Conservation (phyloP, 2,329 filamentous ascomycete genomes). For the Aspergillus vadensis region DNA sequence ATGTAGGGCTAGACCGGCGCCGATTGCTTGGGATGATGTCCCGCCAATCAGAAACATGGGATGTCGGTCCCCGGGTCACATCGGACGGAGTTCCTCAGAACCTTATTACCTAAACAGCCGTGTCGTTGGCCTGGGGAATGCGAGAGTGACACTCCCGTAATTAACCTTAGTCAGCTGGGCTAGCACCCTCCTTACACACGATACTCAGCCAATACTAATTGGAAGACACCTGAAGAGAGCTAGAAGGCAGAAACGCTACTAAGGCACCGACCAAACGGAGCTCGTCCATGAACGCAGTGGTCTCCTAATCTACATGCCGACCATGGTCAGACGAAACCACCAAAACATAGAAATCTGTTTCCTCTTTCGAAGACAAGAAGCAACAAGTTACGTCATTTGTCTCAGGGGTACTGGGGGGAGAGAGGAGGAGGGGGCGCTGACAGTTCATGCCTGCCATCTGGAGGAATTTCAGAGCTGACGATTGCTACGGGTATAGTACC, state of each 20-base stretch:
- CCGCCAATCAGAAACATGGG: conserved; percentile 15
- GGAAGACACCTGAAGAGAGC: not conserved
- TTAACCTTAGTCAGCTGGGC: not conserved
- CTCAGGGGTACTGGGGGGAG: not conserved
- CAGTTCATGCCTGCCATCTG: conserved; percentile 2
- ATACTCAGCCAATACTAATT: too few relatives aligned
- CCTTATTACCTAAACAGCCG: conserved; percentile 11
- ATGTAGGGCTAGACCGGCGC: conserved; percentile 1
- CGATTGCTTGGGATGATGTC: conserved; percentile 8
- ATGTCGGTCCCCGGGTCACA: conserved; percentile 2
- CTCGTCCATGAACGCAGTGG: not conserved
- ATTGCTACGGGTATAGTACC: not conserved
- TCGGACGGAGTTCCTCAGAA: conserved; percentile 19
- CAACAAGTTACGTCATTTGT: not conserved
- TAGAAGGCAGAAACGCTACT: not conserved
- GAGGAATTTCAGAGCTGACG: not conserved
- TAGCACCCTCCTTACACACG: not conserved
- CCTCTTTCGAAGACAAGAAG: not conserved
- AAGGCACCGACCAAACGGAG: not conserved
- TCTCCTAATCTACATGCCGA: not conserved
- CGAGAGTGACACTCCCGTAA: not conserved
- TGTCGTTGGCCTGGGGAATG: conserved; percentile 11
- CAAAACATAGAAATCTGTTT: not conserved
- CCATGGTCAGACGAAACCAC: not conserved
- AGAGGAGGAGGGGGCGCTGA: not conserved